Evolutionary conservation across 306 rosid genomes (phyloP), one percentile per base, ranked within the genome.

Genomic region (Gillenia trifoliata): DNA sequence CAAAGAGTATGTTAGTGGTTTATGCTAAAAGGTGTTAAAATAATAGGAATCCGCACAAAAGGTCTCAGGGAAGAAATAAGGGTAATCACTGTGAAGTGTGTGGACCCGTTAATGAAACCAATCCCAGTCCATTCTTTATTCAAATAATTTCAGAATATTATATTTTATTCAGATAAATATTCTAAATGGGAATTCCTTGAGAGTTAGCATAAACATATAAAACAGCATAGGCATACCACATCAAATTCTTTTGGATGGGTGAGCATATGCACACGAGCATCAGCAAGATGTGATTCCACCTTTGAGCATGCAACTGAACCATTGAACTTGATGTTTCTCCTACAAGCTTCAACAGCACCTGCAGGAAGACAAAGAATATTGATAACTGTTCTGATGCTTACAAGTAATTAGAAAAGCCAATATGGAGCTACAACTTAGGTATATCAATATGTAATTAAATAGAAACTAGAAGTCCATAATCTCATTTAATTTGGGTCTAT

Each of bases 221-320:
- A 75, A 36, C 29, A 76, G 64, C 73, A 62, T 6, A 54, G 56
- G 78, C 96, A 55, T 86, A 95, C 99, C 97, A 90, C 86, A 75
- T 95, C 99, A 82, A 90, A 95, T 76, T 95, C 93, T 68, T 90
- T 95, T 28, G 98, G 93, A 71, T 95, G 91, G 62, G 92, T 90
- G 83, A 95, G 87, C 99, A 95, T 95, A 86, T 86, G 89, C 41
- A 90, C 97, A 55, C 98, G 97, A 81, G 99, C 99, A 79, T 95
- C 99, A 31, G 93, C 88, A 74, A 87, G 96, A 85, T 92, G 91
- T 72, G 99, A 89, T 84, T 95, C 99, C 79, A 95, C 99, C 81
- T 89, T 95, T 19, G 90, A 78, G 82, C 78, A 68, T 12, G 98
- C 93, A 60, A 92, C 89, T 34, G 98, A 92, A 79, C 98, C 99